Percentiles rank a stretch among this genome's conserved stretches.
Conservation (phyloP, 78 protist species). For the Dictyostelium intermedium region DNA sequence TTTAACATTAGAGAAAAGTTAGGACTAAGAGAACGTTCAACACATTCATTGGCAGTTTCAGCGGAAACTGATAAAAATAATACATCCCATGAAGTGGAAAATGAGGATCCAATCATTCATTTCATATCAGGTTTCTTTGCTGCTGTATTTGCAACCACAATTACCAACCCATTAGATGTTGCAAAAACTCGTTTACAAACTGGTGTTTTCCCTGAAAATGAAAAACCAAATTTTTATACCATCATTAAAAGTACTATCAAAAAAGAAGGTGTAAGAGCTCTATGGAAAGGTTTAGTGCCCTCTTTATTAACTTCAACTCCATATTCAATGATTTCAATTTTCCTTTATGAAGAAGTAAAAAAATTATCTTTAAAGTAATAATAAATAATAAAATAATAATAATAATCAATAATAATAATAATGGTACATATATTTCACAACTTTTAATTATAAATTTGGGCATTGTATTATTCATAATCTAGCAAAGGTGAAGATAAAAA, state of each 20-base stretch:
- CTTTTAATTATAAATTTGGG: too few relatives aligned
- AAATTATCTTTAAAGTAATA: conserved; percentile 59
- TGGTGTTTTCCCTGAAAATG: not conserved
- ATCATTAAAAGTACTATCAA: conserved; percentile 20
- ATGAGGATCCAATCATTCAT: conserved; percentile 66
- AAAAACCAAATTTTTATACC: conserved; percentile 23
- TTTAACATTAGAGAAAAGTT: conserved; percentile 28
- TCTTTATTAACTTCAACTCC: conserved; percentile 55
- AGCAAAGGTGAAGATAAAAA: too few relatives aligned
- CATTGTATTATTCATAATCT: too few relatives aligned
- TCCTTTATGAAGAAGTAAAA: conserved; percentile 69
- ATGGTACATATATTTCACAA: too few relatives aligned
- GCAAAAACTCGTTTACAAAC: conserved; percentile 71
- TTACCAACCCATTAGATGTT: conserved; percentile 65
- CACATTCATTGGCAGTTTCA: not conserved
- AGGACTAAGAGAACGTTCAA: not conserved
- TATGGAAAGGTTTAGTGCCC: conserved; percentile 73
- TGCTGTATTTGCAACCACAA: conserved; percentile 43
- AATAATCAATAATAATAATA: not conserved
- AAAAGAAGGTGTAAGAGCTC: conserved; percentile 67
- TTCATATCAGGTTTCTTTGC: conserved; percentile 54
- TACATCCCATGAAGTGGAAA: not conserved
- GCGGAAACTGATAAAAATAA: not conserved
- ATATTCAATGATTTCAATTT: conserved; percentile 60
- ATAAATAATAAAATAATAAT: not conserved